These are phyloP conservation scores for Pseudogymnoascus sp. DNA, from an alignment of 2,329 filamentous ascomycete genomes.

Conservation along the genomic window DNA sequence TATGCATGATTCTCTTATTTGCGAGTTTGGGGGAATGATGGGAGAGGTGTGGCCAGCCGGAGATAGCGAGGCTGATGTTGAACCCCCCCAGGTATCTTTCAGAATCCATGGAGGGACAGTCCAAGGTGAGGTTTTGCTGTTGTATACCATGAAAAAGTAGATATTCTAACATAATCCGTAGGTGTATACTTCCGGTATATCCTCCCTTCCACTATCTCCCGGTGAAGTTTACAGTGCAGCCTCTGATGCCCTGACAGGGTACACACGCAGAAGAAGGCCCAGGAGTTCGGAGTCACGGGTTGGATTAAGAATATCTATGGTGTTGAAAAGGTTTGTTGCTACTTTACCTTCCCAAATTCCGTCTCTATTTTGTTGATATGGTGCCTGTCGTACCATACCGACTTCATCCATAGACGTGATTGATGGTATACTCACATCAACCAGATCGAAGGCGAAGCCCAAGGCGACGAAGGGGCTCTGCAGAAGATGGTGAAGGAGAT, in stretches of 20 bases:
- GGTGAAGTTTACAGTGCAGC: not conserved
- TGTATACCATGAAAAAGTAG: not conserved
- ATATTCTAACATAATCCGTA: not conserved
- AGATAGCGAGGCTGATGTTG: not conserved
- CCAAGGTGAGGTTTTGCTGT: not conserved
- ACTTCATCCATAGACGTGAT: not conserved
- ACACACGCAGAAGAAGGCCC: not conserved
- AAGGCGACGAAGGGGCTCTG: conserved; percentile 60
- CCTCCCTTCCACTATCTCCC: not conserved
- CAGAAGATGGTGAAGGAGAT: conserved; percentile 65
- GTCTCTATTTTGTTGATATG: not conserved
- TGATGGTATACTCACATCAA: not conserved
- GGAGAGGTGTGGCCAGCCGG: too few species aligned
- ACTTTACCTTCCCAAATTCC: not conserved
- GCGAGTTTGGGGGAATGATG: too few species aligned
- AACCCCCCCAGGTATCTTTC: not conserved
- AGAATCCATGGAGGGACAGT: conserved; percentile 3
- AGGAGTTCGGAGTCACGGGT: conserved; percentile 43
- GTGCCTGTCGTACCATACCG: not conserved
- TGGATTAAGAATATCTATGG: conserved; percentile 53
- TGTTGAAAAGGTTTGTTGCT: conserved; percentile 39
- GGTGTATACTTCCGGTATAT: not conserved
- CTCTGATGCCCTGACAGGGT: not conserved
- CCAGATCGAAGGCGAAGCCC: conserved; percentile 80
- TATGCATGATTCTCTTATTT: not conserved